These are phyloP conservation scores for Willaertia magna DNA, from an alignment of 208 protist species.

Conservation along the genomic window DNA sequence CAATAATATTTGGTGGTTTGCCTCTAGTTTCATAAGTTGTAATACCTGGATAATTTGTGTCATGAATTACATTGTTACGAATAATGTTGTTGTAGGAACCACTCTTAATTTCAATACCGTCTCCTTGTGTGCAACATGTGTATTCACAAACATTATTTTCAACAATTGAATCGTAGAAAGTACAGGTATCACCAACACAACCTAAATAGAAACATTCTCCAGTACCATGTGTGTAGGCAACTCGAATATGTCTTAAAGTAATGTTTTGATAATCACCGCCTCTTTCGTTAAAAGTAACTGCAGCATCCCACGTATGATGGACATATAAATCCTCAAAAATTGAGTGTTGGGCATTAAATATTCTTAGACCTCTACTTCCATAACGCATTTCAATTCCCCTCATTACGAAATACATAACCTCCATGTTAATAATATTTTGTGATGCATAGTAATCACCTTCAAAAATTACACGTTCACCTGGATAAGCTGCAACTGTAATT, in stretches of 20 bases:
- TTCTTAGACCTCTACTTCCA: neutral
- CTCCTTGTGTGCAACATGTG: too few relatives aligned
- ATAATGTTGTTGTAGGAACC: neutral
- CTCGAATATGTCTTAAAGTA: neutral
- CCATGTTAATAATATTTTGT: neutral
- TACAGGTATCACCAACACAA: neutral
- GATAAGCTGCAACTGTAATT: neutral
- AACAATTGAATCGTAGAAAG: too few relatives aligned
- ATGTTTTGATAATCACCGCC: neutral
- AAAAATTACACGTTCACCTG: neutral
- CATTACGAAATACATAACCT: neutral
- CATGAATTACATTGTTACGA: neutral
- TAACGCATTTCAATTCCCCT: neutral
- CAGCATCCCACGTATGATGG: neutral
- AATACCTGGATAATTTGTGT: neutral
- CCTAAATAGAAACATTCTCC: constrained; percentile 2
- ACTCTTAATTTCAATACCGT: neutral
- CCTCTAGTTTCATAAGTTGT: neutral
- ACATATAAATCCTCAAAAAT: neutral
- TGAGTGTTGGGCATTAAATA: neutral
- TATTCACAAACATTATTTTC: too few relatives aligned
- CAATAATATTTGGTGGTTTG: neutral
- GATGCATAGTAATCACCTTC: neutral
- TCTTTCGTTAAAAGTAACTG: neutral
- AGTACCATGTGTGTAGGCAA: neutral